A percentile compares a stretch with the other conserved stretches of the same genome.
Evolutionary conservation across 2,329 filamentous ascomycete genomes (phyloP).

Genomic region (Colletotrichum sidae): DNA sequence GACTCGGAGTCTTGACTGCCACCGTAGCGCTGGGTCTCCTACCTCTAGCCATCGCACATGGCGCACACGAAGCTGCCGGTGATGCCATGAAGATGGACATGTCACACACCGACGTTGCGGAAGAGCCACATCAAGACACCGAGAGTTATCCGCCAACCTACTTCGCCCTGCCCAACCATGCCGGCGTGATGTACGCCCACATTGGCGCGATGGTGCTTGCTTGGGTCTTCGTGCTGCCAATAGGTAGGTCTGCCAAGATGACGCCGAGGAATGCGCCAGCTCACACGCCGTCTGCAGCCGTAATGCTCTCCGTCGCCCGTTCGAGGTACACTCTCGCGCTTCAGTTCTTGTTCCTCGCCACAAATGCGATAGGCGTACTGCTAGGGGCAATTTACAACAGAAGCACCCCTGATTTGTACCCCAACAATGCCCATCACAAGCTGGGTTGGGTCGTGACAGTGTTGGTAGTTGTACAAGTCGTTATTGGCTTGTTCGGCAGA

Average conservation of each 20-base stretch:
- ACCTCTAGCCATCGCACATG: slow-evolving; percentile 25
- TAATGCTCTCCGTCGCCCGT: slow-evolving; percentile 86
- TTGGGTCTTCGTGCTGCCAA: slow-evolving; percentile 79
- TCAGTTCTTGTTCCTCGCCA: slow-evolving; percentile 75
- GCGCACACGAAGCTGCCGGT: slow-evolving; percentile 38
- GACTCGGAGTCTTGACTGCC: not conserved
- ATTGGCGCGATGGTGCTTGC: slow-evolving; percentile 76
- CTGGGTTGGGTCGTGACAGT: slow-evolving; percentile 87
- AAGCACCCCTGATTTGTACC: slow-evolving; percentile 86
- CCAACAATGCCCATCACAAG: slow-evolving; percentile 88
- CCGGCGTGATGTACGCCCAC: slow-evolving; percentile 73
- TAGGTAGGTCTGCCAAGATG: slow-evolving; percentile 65
- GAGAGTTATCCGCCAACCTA: slow-evolving; percentile 63
- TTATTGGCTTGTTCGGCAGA: slow-evolving; percentile 74
- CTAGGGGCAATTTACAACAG: slow-evolving; percentile 80
- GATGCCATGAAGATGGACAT: slow-evolving; percentile 35
- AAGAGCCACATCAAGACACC: slow-evolving; percentile 33
- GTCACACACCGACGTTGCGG: slow-evolving; percentile 20
- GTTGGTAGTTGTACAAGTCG: slow-evolving; percentile 76
- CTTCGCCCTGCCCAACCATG: slow-evolving; percentile 67
- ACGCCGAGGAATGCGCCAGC: slow-evolving; percentile 4
- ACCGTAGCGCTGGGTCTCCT: slow-evolving; percentile 14
- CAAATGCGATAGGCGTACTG: slow-evolving; percentile 74
- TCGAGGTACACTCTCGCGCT: slow-evolving; percentile 78
- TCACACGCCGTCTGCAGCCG: slow-evolving; percentile 61